Base-by-base conservation (phyloP, 768 basidiomycete genomes). In the Hemileccinum rubropunctum region DNA sequence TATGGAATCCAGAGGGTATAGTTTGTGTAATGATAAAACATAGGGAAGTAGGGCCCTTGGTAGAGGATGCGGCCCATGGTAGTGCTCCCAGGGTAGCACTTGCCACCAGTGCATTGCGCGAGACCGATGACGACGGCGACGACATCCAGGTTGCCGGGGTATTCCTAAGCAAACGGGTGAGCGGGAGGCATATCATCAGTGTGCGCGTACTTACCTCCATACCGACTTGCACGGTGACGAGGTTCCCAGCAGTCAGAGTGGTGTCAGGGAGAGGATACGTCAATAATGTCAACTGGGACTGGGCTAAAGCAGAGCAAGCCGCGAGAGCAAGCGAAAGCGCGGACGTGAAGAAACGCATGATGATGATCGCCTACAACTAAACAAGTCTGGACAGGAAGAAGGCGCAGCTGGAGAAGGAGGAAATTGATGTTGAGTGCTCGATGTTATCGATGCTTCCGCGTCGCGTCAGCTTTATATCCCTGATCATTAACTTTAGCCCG, bases 91-190 rank as follows among this genome's bases (percentile, higher is more conserved):
- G 64, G 51, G 2, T 23, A 58, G 49, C 71, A 71, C 7, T 48
- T 11, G 6, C 52, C 47, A 2, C 55, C 52, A 2, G 27, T 39
- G 48, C 72, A 73, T 0, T 45, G 44, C 12, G 51, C 41, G 32
- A 74, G 63, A 18, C 66, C 69, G 33, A 73, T 64, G 34, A 65
- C 65, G 38, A 69, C 54, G 11, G 63, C 62, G 13, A 69, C 65
- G 6, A 53, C 47, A 33, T 65, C 60, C 4, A 66, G 54, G 44
- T 60, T 65, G 18, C 59, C 51, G 10, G 57, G 51, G 46, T 40
- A 63, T 3, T 47, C 49, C 64, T 65, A 42, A 6, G 10, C 7
- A 32, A 4, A 23, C 15, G 9, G 14, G 42, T 48, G 10, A 45
- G 32, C 9, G 23, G 33, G 4, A 17, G 35, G 26, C 28, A 11